phyloP scores from a whole-genome alignment of 2,329 filamentous ascomycete species.

The Monosporascus sp. region DNA sequence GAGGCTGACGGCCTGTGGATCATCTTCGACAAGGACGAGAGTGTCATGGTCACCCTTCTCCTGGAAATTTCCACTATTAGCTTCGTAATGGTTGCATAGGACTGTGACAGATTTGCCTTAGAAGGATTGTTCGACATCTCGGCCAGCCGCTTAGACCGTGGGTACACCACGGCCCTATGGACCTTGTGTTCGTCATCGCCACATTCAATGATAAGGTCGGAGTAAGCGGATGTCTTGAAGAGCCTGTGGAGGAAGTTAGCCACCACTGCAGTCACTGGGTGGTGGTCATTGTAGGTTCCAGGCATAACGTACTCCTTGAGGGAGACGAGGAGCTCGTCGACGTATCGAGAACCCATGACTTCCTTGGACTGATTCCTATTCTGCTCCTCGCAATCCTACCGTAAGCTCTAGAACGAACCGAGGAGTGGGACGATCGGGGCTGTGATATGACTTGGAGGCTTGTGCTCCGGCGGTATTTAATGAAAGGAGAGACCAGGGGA shows the following conservation, averaged over 20 bases:
- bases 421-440: too few species aligned
- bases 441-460: too few species aligned
- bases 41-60: neutral
- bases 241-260: slow-evolving; percentile 2
- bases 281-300: neutral
- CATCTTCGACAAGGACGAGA: slow-evolving; percentile 7
- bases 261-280: neutral
- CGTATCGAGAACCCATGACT: slow-evolving; percentile 7
- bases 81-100: neutral
- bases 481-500: too few species aligned
- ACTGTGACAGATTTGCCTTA: neutral
- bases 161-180: slow-evolving; percentile 11
- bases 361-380: neutral
- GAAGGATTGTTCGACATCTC: neutral
- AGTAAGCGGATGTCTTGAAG: slow-evolving; percentile 5
- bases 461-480: too few species aligned
- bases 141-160: slow-evolving; percentile 3
- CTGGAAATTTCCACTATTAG: neutral
- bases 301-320: slow-evolving; percentile 2
- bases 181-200: slow-evolving; percentile 9
- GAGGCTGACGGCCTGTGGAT: slow-evolving; percentile 8
- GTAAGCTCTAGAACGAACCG: too few species aligned
- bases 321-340: slow-evolving; percentile 7
- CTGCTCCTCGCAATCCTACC: neutral
- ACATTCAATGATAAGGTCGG: slow-evolving; percentile 7